Conservation (phyloP, 2,329 filamentous ascomycete species). For the Fusarium sp. region DNA sequence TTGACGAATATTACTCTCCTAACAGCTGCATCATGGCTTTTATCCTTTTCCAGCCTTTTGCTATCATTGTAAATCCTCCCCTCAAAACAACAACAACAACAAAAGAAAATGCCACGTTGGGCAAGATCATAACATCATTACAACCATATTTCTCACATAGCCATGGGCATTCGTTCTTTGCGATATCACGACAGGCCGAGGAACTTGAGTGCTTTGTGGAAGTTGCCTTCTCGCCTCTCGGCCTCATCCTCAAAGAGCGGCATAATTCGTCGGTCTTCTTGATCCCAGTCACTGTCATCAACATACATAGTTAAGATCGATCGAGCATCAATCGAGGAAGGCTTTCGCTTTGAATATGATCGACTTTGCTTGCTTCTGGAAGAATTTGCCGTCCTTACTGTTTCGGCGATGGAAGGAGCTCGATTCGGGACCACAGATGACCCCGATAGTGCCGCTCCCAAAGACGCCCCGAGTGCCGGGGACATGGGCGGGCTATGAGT, state of each 20-base stretch:
- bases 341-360: constrained; percentile 40
- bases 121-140: constrained; percentile 38
- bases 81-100: constrained; percentile 7
- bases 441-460: constrained; percentile 11
- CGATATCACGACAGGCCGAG: constrained; percentile 53
- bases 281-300: constrained; percentile 55
- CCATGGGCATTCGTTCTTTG: background rate
- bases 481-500: constrained; percentile 38
- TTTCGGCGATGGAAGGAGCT: constrained; percentile 49
- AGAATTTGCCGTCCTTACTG: constrained; percentile 42
- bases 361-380: constrained; percentile 44
- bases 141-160: background rate
- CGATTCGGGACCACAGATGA: constrained; percentile 30
- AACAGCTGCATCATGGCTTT: background rate
- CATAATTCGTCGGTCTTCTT: constrained; percentile 63
- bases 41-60: background rate
- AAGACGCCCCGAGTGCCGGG: constrained; percentile 18
- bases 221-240: constrained; percentile 52
- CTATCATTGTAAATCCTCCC: constrained; percentile 4
- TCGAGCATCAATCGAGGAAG: constrained; percentile 38
- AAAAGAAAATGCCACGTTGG: constrained; percentile 23
- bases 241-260: constrained; percentile 56
- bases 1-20: constrained; percentile 20
- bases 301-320: constrained; percentile 50
- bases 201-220: constrained; percentile 63